Evolutionary conservation across 345 rosid genomes (phyloP).

Genomic region (Geranium rotundifolium): DNA sequence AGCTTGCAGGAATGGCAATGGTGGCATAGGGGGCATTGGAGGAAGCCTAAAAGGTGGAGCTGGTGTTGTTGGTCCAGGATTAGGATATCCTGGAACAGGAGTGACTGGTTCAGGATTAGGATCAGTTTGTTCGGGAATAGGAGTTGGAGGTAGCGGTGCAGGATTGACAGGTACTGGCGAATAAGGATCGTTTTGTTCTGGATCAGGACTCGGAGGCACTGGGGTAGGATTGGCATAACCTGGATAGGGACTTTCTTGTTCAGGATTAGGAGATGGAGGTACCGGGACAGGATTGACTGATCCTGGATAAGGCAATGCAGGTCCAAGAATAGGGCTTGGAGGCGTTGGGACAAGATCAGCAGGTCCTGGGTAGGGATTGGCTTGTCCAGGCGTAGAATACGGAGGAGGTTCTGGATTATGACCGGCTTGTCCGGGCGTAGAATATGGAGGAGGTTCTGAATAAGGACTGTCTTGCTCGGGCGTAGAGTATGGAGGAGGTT

Average conservation of each 20-base stretch:
- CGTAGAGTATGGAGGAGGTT: too few relatives aligned
- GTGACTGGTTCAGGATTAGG: background rate
- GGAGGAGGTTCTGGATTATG: too few relatives aligned
- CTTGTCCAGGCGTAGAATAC: too few relatives aligned
- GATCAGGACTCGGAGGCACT: background rate
- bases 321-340: too few relatives aligned
- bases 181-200: background rate
- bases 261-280: background rate
- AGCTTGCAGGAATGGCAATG: constrained; percentile 34
- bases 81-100: background rate
- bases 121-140: background rate
- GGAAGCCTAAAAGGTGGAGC: constrained; percentile 40
- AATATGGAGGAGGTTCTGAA: too few relatives aligned
- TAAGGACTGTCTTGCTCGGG: too few relatives aligned
- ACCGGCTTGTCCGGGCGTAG: too few relatives aligned
- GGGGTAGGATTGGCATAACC: background rate
- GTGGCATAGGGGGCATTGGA: constrained; percentile 27
- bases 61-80: background rate
- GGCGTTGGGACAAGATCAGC: too few relatives aligned
- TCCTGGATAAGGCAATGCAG: too few relatives aligned
- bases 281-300: too few relatives aligned
- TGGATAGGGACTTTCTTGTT: background rate
- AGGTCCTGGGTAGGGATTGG: too few relatives aligned
- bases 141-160: background rate
- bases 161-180: background rate